Conservation (phyloP, 768 basidiomycete species). For the Phylloporus arenicola region DNA sequence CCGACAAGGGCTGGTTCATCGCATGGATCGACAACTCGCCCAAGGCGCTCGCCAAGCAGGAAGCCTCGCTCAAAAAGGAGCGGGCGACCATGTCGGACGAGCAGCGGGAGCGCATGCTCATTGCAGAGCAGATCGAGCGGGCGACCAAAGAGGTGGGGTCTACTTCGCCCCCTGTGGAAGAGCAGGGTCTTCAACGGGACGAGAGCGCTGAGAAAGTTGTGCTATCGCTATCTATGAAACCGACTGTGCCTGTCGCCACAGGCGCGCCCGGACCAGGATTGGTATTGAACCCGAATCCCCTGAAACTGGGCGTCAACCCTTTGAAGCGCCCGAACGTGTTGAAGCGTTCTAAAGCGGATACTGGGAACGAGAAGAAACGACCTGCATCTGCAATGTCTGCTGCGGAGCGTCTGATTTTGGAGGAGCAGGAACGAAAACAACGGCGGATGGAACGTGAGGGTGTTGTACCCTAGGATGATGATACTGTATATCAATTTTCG, state of each 20-base stretch:
- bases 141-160: slow-evolving; percentile 50
- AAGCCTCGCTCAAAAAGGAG: slow-evolving; percentile 88
- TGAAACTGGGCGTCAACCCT: slow-evolving; percentile 43
- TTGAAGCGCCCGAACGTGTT: slow-evolving; percentile 73
- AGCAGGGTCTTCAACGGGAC: slow-evolving; percentile 60
- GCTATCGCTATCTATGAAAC: slow-evolving; percentile 63
- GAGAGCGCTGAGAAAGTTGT: slow-evolving; percentile 71
- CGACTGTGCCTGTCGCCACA: slow-evolving; percentile 27
- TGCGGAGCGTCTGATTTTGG: slow-evolving; percentile 79
- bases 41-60: slow-evolving; percentile 85
- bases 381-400: slow-evolving; percentile 64
- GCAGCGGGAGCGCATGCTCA: slow-evolving; percentile 83
- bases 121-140: slow-evolving; percentile 91
- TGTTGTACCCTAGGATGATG: slow-evolving; percentile 12
- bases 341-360: slow-evolving; percentile 45
- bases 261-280: slow-evolving; percentile 29
- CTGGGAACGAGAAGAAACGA: slow-evolving; percentile 54
- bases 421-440: slow-evolving; percentile 88
- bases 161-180: slow-evolving; percentile 40
- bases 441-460: slow-evolving; percentile 60
- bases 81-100: slow-evolving; percentile 89
- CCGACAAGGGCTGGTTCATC: slow-evolving; percentile 97
- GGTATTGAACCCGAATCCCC: slow-evolving; percentile 58
- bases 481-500: not conserved
- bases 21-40: slow-evolving; percentile 97